Percentiles rank a stretch among this genome's conserved stretches.
Evolutionary conservation across 2,329 filamentous ascomycete species (phyloP).

Genomic region (Penicillium sp.): DNA sequence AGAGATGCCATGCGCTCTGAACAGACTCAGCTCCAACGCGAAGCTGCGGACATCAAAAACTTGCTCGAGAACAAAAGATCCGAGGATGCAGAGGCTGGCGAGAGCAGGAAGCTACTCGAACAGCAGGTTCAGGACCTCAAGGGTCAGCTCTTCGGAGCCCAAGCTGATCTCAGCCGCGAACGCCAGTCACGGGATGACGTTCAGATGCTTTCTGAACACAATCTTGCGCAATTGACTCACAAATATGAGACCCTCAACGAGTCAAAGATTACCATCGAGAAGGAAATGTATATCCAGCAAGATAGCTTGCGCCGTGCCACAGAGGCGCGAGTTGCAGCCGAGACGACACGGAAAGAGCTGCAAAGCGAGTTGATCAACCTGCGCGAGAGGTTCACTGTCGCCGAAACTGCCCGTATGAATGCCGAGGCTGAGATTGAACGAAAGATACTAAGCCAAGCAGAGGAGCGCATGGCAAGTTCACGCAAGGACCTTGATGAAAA

Average conservation of each 20-base stretch:
- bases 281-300: slow-evolving; percentile 94
- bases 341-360: slow-evolving; percentile 85
- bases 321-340: slow-evolving; percentile 74
- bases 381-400: slow-evolving; percentile 76
- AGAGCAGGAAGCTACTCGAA: slow-evolving; percentile 80
- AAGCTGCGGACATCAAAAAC: slow-evolving; percentile 82
- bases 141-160: slow-evolving; percentile 75
- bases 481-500: slow-evolving; percentile 78
- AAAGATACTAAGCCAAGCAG: slow-evolving; percentile 71
- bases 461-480: slow-evolving; percentile 75
- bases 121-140: slow-evolving; percentile 86
- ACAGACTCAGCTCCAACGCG: slow-evolving; percentile 78
- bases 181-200: slow-evolving; percentile 93
- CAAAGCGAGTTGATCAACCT: slow-evolving; percentile 80
- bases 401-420: slow-evolving; percentile 80
- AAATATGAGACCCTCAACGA: slow-evolving; percentile 87
- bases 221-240: slow-evolving; percentile 75
- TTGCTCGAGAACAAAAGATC: slow-evolving; percentile 85
- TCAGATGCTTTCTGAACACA: slow-evolving; percentile 84
- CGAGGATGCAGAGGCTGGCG: slow-evolving; percentile 79
- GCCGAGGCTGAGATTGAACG: slow-evolving; percentile 79
- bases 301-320: slow-evolving; percentile 83
- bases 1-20: slow-evolving; percentile 82
- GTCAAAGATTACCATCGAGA: slow-evolving; percentile 95
- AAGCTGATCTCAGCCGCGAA: slow-evolving; percentile 86